Base-by-base conservation (phyloP, 2,329 filamentous ascomycete genomes). In the Calonectria henricotiae region DNA sequence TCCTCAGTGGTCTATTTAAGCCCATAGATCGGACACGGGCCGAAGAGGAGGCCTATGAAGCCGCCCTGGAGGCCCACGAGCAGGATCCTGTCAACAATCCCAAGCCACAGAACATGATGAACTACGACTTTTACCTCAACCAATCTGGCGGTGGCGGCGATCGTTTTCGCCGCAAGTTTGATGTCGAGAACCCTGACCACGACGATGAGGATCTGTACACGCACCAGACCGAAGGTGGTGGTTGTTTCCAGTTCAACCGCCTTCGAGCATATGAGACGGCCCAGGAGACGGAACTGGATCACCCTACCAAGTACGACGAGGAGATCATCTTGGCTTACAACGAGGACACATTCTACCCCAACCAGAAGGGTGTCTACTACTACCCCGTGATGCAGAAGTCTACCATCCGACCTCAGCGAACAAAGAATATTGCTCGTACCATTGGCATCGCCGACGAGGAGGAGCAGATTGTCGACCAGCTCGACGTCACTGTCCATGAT, bases 331-430 rank as follows among this genome's bases (percentile, higher is more conserved):
- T 93, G 32, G 86, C 89, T 3, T 87, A 88, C 76, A 86, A 89
- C 74, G 86, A 90, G 71, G 87, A 88, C 71, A 86, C 81, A 27
- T 76, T 82, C 60, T 85, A 86, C 71, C 85, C 86, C 62, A 81
- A 83, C 67, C 86, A 89, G 73, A 89, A 89, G 79, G 90, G 86
- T 7, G 89, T 87, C 13, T 92, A 91, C 80, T 93, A 92, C 81
- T 93, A 92, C 75, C 91, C 91, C 4, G 86, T 93, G 72, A 88
- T 92, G 82, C 90, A 92, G 80, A 88, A 89, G 65, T 89, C 86
- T 55, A 85, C 86, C 25, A 89, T 93, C 76, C 86, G 89, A 51
- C 89, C 89, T 35, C 90, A 91, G 80, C 87, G 90, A 68, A 88
- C 86, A 71, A 91, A 89, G 84, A 90, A 90, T 77, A 90, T 91